These are phyloP conservation scores for Apophysomyces trapeziformis DNA, from an alignment of 371 early-diverging fungal genomes.

Conservation along the genomic window DNA sequence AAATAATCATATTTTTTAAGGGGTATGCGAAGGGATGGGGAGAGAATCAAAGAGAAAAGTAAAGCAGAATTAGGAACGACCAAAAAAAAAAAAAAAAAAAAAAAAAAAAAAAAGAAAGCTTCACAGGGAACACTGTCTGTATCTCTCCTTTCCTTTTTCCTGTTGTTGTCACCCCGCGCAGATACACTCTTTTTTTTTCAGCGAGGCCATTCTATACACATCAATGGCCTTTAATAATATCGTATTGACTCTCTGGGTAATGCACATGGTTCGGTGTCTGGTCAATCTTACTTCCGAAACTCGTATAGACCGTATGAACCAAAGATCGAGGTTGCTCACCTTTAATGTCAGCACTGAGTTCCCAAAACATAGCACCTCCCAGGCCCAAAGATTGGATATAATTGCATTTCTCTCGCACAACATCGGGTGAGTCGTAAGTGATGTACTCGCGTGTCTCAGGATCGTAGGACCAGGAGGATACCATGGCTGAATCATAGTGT, in stretches of 20 bases:
- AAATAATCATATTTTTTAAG: not conserved
- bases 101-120: not conserved
- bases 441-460: conserved; percentile 65
- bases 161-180: no score
- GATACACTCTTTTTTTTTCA: no score
- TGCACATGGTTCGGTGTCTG: conserved; percentile 46
- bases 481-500: conserved; percentile 68
- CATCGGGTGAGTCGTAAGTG: conserved; percentile 80
- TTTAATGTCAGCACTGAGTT: conserved; percentile 69
- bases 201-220: no score
- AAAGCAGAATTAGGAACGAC: not conserved
- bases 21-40: conserved; percentile 7
- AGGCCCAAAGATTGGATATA: conserved; percentile 68
- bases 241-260: conserved; percentile 54
- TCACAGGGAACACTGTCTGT: not conserved
- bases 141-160: no score
- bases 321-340: conserved; percentile 48
- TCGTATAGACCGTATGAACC: conserved; percentile 42
- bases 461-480: conserved; percentile 82
- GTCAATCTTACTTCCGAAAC: conserved; percentile 45
- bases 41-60: conserved; percentile 1
- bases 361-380: conserved; percentile 90
- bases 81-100: conserved; percentile 12
- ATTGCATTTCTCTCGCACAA: conserved; percentile 73
- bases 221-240: conserved; percentile 39